Conservation (phyloP, 177 flowering plant species). For the Vitis hybrid region DNA sequence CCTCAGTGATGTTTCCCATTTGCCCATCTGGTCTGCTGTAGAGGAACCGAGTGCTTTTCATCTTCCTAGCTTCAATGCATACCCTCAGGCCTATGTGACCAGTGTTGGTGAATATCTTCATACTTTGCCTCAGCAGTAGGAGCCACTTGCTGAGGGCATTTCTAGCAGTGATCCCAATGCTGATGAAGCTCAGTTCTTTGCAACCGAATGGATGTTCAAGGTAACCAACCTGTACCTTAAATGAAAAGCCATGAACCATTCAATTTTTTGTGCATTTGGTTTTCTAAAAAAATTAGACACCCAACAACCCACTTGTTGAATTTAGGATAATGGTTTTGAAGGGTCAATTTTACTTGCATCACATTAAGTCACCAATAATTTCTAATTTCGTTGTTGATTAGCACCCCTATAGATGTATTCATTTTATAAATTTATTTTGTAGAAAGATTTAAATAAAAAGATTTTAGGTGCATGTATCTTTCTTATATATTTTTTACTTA, state of each 20-base stretch:
- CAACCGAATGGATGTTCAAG: conserved; percentile 99
- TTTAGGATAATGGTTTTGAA: no score
- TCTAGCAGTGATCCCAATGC: conserved; percentile 63
- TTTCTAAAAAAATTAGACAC: no score
- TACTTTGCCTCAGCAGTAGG: conserved; percentile 96
- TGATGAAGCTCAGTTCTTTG: conserved; percentile 95
- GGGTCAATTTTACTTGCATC: no score
- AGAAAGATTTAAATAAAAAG: no score
- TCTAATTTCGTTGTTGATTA: no score
- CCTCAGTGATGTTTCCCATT: conserved; percentile 71
- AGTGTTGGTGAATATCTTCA: conserved; percentile 97
- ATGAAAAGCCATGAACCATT: background rate
- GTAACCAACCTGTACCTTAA: conserved; percentile 31
- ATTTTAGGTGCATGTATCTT: no score
- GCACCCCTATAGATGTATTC: no score
- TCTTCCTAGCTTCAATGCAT: conserved; percentile 91
- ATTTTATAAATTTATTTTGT: no score
- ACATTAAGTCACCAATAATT: no score
- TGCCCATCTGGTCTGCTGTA: conserved; percentile 90
- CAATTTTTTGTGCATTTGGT: no score
- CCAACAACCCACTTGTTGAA: no score
- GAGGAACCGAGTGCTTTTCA: conserved; percentile 73
- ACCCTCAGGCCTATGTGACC: conserved; percentile 89
- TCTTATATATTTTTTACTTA: no score
- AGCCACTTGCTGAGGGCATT: conserved; percentile 96